These are phyloP conservation scores for Aspergillus pseudoterreus DNA, from an alignment of 2,329 filamentous ascomycete species.

Conservation along the genomic window DNA sequence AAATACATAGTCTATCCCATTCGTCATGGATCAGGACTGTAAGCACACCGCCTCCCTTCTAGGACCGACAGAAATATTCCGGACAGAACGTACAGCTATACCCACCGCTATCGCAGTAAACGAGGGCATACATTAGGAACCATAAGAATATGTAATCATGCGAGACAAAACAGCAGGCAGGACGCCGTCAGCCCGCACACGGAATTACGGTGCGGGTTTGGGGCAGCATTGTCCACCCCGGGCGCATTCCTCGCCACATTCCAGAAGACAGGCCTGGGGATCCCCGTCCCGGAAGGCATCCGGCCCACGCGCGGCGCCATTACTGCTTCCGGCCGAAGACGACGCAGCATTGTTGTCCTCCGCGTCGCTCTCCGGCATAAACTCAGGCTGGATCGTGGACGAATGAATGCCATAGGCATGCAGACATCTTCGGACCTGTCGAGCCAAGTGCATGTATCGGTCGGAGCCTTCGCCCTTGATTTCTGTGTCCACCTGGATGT, in stretches of 20 bases:
- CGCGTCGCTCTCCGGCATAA: conserved; percentile 35
- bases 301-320: conserved; percentile 27
- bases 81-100: no score
- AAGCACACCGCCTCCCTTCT: no score
- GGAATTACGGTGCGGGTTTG: conserved; percentile 23
- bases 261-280: conserved; percentile 42
- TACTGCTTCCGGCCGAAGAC: conserved; percentile 16
- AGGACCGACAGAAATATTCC: no score
- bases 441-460: conserved; percentile 87
- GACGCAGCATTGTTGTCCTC: conserved; percentile 25
- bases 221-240: conserved; percentile 41
- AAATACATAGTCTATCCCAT: no score
- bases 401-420: conserved; percentile 96
- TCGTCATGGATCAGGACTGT: no score
- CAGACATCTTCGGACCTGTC: conserved; percentile 77
- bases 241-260: conserved; percentile 46
- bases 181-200: not conserved
- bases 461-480: conserved; percentile 73
- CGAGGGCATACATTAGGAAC: not conserved
- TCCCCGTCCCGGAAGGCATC: conserved; percentile 37
- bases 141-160: not conserved
- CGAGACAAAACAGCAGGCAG: not conserved
- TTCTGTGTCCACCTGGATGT: conserved; percentile 87
- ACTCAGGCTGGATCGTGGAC: conserved; percentile 96
- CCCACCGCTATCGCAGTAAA: no score